Conservation (phyloP, 768 basidiomycete genomes). For the Lentinula aciculospora region DNA sequence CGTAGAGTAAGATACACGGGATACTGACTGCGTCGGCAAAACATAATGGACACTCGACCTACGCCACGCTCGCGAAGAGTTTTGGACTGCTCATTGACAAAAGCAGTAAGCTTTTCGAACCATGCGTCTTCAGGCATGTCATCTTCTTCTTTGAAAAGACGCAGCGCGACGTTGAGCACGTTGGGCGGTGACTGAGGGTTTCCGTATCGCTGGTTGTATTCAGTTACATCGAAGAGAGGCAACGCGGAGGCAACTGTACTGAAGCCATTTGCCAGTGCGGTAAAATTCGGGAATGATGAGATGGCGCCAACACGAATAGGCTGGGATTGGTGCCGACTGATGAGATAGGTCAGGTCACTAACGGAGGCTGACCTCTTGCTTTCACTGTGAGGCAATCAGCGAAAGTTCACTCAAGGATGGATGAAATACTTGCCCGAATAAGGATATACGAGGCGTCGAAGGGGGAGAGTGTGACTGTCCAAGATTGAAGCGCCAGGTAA, state of each 20-base stretch:
- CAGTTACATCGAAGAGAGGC: conserved; percentile 65
- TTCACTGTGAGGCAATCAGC: conserved; percentile 32
- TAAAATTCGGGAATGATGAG: conserved; percentile 79
- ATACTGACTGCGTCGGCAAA: conserved; percentile 89
- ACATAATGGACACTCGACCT: conserved; percentile 85
- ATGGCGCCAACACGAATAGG: conserved; percentile 89
- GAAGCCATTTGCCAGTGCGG: conserved; percentile 67
- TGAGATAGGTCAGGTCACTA: conserved; percentile 92
- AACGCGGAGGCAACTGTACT: conserved; percentile 65
- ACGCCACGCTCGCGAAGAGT: conserved; percentile 73
- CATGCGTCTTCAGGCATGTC: conserved; percentile 75
- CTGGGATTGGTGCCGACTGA: conserved; percentile 80
- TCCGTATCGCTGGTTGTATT: conserved; percentile 75
- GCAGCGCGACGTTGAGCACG: conserved; percentile 90
- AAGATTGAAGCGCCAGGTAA: conserved; percentile 95
- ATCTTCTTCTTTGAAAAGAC: conserved; percentile 77
- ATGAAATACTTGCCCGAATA: conserved; percentile 31
- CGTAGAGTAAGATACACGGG: conserved; percentile 94
- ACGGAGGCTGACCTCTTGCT: conserved; percentile 85
- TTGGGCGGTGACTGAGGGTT: conserved; percentile 74
- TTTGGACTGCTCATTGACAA: conserved; percentile 63
- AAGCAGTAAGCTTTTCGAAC: conserved; percentile 63
- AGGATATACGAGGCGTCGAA: conserved; percentile 64
- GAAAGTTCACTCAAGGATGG: not conserved
- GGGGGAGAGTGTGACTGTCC: conserved; percentile 85